A percentile compares a stretch with the other conserved stretches of the same genome.
Conservation (phyloP, 1,284 basidiomycete genomes). For the Erythrobasidium hasegawianum region DNA sequence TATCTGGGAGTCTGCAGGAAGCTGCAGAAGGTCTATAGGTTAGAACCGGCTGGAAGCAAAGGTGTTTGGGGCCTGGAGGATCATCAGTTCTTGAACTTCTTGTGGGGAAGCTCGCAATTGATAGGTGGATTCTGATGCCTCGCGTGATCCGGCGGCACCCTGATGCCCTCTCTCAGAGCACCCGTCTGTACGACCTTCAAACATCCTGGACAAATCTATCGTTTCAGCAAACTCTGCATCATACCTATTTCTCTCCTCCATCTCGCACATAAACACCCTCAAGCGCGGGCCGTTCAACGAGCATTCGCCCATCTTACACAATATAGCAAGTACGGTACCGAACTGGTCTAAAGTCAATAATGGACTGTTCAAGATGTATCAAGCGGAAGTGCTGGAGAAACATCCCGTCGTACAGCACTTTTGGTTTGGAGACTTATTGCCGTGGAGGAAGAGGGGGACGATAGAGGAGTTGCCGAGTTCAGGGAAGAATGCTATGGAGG, state of each 20-base stretch:
- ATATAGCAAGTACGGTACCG: conserved; percentile 77
- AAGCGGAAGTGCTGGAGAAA: conserved; percentile 91
- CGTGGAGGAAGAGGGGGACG: conserved; percentile 35
- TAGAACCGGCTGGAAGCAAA: conserved; percentile 95
- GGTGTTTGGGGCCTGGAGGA: conserved; percentile 99
- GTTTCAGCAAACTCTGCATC: conserved; percentile 2
- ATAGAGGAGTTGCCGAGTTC: conserved; percentile 34
- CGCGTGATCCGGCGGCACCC: neutral
- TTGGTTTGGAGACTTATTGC: conserved; percentile 60
- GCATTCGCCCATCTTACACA: conserved; percentile 84
- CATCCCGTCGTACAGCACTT: conserved; percentile 96
- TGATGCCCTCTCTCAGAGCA: conserved; percentile 5
- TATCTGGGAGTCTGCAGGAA: conserved; percentile 80
- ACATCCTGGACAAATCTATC: conserved; percentile 10
- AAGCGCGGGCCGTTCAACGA: conserved; percentile 85
- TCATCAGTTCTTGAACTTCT: conserved; percentile 67
- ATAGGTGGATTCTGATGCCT: conserved; percentile 49
- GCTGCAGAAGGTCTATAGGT: conserved; percentile 80
- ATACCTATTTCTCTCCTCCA: conserved; percentile 53
- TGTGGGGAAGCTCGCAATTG: conserved; percentile 87
- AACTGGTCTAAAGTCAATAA: conserved; percentile 84
- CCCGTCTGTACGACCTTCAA: conserved; percentile 5
- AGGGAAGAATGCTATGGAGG: neutral
- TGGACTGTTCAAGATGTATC: conserved; percentile 93
- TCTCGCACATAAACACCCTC: conserved; percentile 72